Evolutionary conservation across 1,139 yeast species (phyloP), one percentile per base, ranked within the genome.

Genomic region (Debaryomyces psychrophilus): DNA sequence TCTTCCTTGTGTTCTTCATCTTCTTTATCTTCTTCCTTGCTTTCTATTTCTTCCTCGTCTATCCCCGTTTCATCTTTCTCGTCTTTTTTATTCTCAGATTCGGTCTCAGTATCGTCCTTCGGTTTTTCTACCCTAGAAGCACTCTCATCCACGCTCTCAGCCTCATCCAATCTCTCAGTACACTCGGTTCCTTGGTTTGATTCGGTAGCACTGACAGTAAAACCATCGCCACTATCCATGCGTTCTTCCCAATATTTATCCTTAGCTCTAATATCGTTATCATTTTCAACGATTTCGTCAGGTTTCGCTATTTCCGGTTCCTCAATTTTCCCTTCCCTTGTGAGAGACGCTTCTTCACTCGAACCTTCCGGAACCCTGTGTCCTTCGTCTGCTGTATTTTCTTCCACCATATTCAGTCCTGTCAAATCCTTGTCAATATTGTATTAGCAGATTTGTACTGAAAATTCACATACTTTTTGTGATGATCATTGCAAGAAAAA

Each of bases 181-280:
- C 5, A 15, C 7, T 29, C 18, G 4, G 8, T 18, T 8, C 8
- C 33, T 1, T 14, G 17, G 9, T 17, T 11, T 8, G 2, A 17
- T 2, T 8, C 2, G 9, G 17, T 11, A 8, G n/a, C 11, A 29
- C 11, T 15, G 7, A 4, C 22, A 4, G 22, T 20, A 20, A 20
- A 4, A 20, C 22, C 22, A 5, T 20, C 22, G 5, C 5, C 5
- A 14, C 12, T 63, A 69, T 38, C 61, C 61, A 45, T 62, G 60
- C 14, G 59, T 50, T 3, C 56, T 12, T 52, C 52, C 41, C 59
- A 64, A 9, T 41, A 40, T 41, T 57, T 58, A 40, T 57, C 53
- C 41, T 65, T 72, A 5, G 68, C 61, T 2, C 68, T 71, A 36
- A 60, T 51, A 9, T 59, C 56, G 6, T 47, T 52, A 25, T 40